Evolutionary conservation across 805 yeast genomes (phyloP).

Genomic region (Zygoascus bituminiphila): DNA sequence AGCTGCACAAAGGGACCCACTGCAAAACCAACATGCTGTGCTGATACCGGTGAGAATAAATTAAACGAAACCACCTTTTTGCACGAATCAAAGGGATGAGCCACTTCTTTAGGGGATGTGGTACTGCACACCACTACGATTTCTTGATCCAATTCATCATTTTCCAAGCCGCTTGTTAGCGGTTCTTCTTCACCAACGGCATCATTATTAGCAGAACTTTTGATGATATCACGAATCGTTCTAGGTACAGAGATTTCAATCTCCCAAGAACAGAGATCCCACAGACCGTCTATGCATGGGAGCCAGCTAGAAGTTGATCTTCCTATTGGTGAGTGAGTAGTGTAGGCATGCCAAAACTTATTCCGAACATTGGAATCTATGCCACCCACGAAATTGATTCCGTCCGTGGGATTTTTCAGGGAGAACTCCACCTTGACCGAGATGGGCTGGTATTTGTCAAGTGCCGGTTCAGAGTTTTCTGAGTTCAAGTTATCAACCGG

Average conservation of each 20-base stretch:
- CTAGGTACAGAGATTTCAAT: conserved; percentile 78
- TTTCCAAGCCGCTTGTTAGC: conserved; percentile 19
- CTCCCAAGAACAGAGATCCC: conserved; percentile 91
- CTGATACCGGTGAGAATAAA: conserved; percentile 74
- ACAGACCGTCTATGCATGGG: conserved; percentile 84
- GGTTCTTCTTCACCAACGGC: conserved; percentile 32
- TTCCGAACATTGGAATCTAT: conserved; percentile 35
- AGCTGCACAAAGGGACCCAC: conserved; percentile 76
- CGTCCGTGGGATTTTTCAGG: conserved; percentile 58
- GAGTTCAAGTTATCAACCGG: conserved; percentile 33
- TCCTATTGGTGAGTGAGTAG: conserved; percentile 69
- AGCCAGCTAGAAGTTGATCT: conserved; percentile 93
- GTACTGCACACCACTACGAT: conserved; percentile 36
- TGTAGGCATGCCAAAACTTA: conserved; percentile 74
- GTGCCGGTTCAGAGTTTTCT: conserved; percentile 22
- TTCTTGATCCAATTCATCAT: conserved; percentile 21
- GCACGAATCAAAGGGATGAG: conserved; percentile 61
- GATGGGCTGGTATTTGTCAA: conserved; percentile 55
- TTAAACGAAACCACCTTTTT: conserved; percentile 71
- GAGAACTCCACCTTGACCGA: conserved; percentile 61
- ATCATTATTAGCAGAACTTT: conserved; percentile 15
- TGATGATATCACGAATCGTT: conserved; percentile 56
- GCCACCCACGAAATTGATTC: conserved; percentile 67
- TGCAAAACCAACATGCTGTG: conserved; percentile 94
- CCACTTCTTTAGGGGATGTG: conserved; percentile 45